Conservation (phyloP, 169 alveolate genomes). For the Perkinsus marinus region DNA sequence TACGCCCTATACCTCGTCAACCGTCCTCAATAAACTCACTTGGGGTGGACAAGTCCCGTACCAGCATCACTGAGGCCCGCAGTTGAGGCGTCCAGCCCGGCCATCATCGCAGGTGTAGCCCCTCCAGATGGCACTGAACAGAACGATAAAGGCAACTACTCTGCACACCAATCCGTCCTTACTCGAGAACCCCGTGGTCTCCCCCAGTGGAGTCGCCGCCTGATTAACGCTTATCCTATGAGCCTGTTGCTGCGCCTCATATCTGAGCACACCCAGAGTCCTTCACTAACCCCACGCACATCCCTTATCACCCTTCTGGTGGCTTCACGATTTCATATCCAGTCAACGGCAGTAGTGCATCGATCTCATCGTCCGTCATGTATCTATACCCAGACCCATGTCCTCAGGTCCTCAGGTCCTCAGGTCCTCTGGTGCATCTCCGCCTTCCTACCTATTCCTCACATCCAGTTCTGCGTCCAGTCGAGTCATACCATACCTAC, state of each 20-base stretch:
- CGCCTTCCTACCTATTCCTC: constrained; percentile 29
- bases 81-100: constrained; percentile 12
- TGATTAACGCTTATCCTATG: constrained; percentile 28
- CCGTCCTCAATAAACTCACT: not conserved
- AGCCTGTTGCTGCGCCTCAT: constrained; percentile 3
- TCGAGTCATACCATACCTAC: constrained; percentile 7
- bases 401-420: too few species aligned
- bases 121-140: constrained; percentile 3
- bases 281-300: constrained; percentile 27
- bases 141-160: not conserved
- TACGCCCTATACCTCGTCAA: not conserved
- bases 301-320: constrained; percentile 66
- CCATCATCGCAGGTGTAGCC: constrained; percentile 13
- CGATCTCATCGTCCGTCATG: constrained; percentile 90
- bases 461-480: constrained; percentile 29
- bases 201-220: constrained; percentile 37
- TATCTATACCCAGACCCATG: not conserved
- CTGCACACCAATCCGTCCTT: constrained; percentile 46
- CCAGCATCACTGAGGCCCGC: not conserved
- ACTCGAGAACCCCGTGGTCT: constrained; percentile 46
- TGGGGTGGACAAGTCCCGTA: constrained; percentile 18
- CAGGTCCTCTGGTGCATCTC: too few species aligned
- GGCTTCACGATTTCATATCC: constrained; percentile 77
- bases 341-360: constrained; percentile 74
- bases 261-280: constrained; percentile 19